phyloP scores from a whole-genome alignment of 2,329 filamentous ascomycete species.

The Cryoendolithus antarcticus region DNA sequence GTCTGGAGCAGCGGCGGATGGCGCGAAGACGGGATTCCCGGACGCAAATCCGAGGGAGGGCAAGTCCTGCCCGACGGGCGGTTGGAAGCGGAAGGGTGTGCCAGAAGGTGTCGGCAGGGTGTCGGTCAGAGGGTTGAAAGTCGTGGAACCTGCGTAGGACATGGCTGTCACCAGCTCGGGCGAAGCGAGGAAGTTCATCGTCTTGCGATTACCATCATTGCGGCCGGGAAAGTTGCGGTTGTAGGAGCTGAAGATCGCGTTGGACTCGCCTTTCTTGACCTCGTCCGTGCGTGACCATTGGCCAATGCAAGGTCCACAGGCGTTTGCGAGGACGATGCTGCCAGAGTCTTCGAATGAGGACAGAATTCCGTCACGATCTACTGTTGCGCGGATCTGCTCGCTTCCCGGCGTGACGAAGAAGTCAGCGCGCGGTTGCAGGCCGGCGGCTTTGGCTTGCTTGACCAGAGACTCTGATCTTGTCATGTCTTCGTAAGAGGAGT shows the following conservation, averaged over 20 bases:
- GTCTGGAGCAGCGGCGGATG: slow-evolving; percentile 60
- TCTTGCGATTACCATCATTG: slow-evolving; percentile 91
- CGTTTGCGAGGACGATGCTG: slow-evolving; percentile 83
- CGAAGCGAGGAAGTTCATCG: slow-evolving; percentile 97
- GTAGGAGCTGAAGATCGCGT: slow-evolving; percentile 94
- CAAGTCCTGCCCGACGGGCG: slow-evolving; percentile 51
- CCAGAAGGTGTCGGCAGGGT: slow-evolving; percentile 68
- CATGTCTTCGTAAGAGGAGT: slow-evolving; percentile 99
- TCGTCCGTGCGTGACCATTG: slow-evolving; percentile 91
- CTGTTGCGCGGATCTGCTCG: slow-evolving; percentile 89
- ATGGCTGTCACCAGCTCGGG: slow-evolving; percentile 95
- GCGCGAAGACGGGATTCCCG: slow-evolving; percentile 63
- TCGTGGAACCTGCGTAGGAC: slow-evolving; percentile 81
- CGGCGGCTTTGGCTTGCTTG: slow-evolving; percentile 80
- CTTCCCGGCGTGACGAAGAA: slow-evolving; percentile 96
- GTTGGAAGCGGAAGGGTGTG: slow-evolving; percentile 66
- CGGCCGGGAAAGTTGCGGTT: slow-evolving; percentile 97
- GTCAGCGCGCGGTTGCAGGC: slow-evolving; percentile 74
- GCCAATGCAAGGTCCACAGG: slow-evolving; percentile 67
- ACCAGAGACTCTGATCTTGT: slow-evolving; percentile 86
- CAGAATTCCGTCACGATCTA: slow-evolving; percentile 79
- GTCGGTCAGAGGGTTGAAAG: slow-evolving; percentile 93
- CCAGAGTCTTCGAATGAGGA: slow-evolving; percentile 76
- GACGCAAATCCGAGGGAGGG: slow-evolving; percentile 66
- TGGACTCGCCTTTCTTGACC: slow-evolving; percentile 69